A percentile compares a stretch with the other conserved stretches of the same genome.
These are phyloP conservation scores for Colletotrichum phormii DNA, from an alignment of 2,329 filamentous ascomycete genomes.

Conservation along the genomic window DNA sequence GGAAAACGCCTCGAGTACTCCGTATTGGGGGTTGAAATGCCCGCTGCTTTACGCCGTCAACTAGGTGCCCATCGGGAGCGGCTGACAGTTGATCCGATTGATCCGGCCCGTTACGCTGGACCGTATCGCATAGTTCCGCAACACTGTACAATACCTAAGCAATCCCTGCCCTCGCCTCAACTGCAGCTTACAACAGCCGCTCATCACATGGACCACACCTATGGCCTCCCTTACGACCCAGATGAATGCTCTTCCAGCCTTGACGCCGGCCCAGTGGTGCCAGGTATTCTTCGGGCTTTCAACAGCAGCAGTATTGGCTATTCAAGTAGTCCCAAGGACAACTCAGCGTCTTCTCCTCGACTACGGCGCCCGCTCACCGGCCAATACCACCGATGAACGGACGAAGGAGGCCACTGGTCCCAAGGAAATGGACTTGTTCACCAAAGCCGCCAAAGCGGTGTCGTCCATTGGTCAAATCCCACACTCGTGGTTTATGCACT, in stretches of 20 bases:
- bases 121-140: not conserved
- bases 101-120: too few relatives aligned
- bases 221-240: conserved; percentile 26
- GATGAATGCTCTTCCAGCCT: conserved; percentile 4
- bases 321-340: conserved; percentile 58
- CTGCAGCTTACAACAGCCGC: not conserved
- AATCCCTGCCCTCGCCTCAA: not conserved
- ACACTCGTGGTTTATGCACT: conserved; percentile 90
- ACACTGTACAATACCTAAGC: conserved; percentile 4
- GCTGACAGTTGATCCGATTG: conserved; percentile 16
- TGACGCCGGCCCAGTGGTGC: conserved; percentile 46
- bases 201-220: not conserved
- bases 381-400: conserved; percentile 37
- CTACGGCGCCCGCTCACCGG: conserved; percentile 60
- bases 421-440: conserved; percentile 10
- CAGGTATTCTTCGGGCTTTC: conserved; percentile 61
- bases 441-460: conserved; percentile 29
- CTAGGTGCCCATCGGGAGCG: not conserved
- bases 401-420: conserved; percentile 23
- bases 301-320: conserved; percentile 51
- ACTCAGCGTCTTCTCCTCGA: conserved; percentile 58
- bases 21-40: not conserved
- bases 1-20: not conserved
- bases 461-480: conserved; percentile 72
- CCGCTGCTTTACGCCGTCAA: not conserved